Evolutionary conservation across 2,329 filamentous ascomycete genomes (phyloP).

Genomic region (Boeremia exigua): DNA sequence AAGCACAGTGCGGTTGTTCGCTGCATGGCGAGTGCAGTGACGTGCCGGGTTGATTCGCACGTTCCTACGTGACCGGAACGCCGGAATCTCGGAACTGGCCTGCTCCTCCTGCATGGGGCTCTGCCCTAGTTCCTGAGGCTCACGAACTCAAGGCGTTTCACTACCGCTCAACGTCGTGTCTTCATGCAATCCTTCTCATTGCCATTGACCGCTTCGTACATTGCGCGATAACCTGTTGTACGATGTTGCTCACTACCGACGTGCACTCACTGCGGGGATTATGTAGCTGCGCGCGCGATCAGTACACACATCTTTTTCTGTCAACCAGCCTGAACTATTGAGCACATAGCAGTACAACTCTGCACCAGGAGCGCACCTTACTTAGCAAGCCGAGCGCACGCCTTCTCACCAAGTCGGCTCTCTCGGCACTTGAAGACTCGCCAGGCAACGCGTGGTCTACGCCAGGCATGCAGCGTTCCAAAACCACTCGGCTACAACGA

Average conservation of each 20-base stretch:
- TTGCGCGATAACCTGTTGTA: not conserved
- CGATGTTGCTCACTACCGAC: not conserved
- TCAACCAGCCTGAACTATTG: not conserved
- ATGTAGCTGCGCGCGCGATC: not conserved
- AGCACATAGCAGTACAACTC: not conserved
- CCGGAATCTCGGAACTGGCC: conserved; percentile 1
- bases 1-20: conserved; percentile 38
- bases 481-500: conserved; percentile 24
- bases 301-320: not conserved
- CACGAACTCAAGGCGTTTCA: conserved; percentile 15
- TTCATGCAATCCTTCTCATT: conserved; percentile 5
- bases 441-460: conserved; percentile 11
- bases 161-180: conserved; percentile 4
- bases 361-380: not conserved
- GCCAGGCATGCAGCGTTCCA: conserved; percentile 35
- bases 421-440: conserved; percentile 7
- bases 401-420: conserved; percentile 3
- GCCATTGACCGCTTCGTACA: not conserved
- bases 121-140: conserved; percentile 7
- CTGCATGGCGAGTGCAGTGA: conserved; percentile 36
- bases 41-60: conserved; percentile 6
- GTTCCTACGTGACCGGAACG: conserved; percentile 5
- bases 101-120: not conserved
- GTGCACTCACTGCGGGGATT: not conserved
- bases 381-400: not conserved